A percentile compares a stretch with the other conserved stretches of the same genome.
phyloP scores from a whole-genome alignment of 257 asterid genomes.

The Salvia miltiorrhiza region DNA sequence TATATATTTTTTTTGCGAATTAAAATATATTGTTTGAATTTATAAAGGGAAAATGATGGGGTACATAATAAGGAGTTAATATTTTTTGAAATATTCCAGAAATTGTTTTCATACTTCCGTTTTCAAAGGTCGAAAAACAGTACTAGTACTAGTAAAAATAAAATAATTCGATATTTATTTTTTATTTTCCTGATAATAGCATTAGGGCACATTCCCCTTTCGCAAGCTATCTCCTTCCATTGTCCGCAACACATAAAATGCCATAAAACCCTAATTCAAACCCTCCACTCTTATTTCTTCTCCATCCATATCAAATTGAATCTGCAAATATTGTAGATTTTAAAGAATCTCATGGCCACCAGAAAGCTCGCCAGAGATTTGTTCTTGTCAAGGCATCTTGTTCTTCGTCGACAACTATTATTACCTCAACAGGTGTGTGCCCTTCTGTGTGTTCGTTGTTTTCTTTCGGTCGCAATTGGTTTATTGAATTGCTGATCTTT shows the following conservation, averaged over 20 bases:
- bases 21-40: no score
- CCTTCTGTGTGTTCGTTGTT: not conserved
- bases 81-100: not conserved
- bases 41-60: no score
- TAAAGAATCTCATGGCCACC: constrained; percentile 46
- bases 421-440: constrained; percentile 40
- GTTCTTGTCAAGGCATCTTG: constrained; percentile 41
- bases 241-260: no score
- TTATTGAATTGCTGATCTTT: not conserved
- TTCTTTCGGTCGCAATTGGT: not conserved
- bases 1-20: no score
- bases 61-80: no score
- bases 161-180: not conserved
- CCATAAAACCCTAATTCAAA: constrained; percentile 14
- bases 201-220: no score
- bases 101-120: not conserved
- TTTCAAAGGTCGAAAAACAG: not conserved
- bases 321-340: not conserved
- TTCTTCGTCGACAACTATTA: constrained; percentile 41
- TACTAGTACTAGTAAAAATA: not conserved
- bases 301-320: not conserved
- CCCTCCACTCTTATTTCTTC: not conserved
- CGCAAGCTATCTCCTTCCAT: no score
- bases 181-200: no score
- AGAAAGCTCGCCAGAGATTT: constrained; percentile 66